Percentiles rank a stretch among this genome's conserved stretches.
Evolutionary conservation across 805 yeast genomes (phyloP).

Genomic region (Ogataea populi-albae): DNA sequence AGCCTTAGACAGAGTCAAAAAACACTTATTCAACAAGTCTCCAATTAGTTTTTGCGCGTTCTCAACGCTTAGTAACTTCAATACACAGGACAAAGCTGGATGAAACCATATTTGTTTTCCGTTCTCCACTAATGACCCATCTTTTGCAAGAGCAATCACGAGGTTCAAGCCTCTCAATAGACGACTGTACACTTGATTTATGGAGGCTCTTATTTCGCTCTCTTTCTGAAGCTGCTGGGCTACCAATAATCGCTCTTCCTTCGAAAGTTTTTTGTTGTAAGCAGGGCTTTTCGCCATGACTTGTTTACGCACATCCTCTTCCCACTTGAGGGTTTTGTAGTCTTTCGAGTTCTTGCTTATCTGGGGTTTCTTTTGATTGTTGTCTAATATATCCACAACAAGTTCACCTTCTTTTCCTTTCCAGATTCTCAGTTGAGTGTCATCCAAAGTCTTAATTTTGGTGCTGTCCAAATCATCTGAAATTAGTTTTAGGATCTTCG

Average conservation of each 20-base stretch:
- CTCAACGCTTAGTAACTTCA: constrained; percentile 41
- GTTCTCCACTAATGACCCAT: constrained; percentile 54
- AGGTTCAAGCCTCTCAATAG: constrained; percentile 52
- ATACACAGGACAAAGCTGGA: constrained; percentile 49
- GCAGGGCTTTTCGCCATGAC: constrained; percentile 51
- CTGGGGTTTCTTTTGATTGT: constrained; percentile 38
- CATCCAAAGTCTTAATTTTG: constrained; percentile 40
- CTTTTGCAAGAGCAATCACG: constrained; percentile 50
- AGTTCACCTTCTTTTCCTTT: constrained; percentile 64
- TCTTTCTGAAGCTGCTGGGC: constrained; percentile 66
- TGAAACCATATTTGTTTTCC: constrained; percentile 74
- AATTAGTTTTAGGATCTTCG: constrained; percentile 46
- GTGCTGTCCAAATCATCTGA: constrained; percentile 38
- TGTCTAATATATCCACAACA: constrained; percentile 60
- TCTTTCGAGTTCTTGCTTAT: constrained; percentile 77
- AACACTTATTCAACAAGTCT: constrained; percentile 44
- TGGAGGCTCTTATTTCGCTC: constrained; percentile 46
- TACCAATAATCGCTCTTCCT: constrained; percentile 69
- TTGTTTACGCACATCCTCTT: constrained; percentile 74
- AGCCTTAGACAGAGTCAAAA: constrained; percentile 52
- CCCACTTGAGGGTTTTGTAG: constrained; percentile 88
- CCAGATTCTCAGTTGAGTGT: constrained; percentile 60
- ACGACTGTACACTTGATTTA: constrained; percentile 37
- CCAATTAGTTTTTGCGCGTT: constrained; percentile 33
- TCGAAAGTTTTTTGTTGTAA: constrained; percentile 56